phyloP scores from a whole-genome alignment of 768 basidiomycete genomes.

The Tubosaeta sp. region DNA sequence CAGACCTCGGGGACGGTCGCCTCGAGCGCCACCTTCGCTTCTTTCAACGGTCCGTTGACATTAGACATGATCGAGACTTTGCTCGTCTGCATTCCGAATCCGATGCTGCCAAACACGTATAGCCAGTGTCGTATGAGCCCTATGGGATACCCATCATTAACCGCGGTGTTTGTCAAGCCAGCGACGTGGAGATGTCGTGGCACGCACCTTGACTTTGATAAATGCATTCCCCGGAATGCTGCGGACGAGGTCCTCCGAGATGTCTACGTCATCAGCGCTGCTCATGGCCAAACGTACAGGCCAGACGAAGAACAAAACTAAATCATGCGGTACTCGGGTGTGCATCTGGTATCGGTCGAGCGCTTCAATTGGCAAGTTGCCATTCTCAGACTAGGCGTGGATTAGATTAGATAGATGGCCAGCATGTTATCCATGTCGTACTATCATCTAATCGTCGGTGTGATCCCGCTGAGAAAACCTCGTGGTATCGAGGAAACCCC shows the following conservation, averaged over 20 bases:
- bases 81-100: conserved; percentile 19
- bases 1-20: conserved; percentile 44
- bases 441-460: conserved; percentile 19
- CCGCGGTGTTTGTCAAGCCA: not conserved
- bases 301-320: not conserved
- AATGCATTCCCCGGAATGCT: conserved; percentile 20
- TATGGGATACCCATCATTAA: conserved; percentile 8
- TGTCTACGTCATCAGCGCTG: not conserved
- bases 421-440: not conserved
- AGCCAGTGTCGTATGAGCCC: conserved; percentile 39
- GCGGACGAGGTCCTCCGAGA: not conserved
- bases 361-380: not conserved
- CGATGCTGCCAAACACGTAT: conserved; percentile 22
- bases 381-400: no score
- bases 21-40: conserved; percentile 38
- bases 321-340: not conserved
- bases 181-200: not conserved
- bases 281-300: not conserved
- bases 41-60: conserved; percentile 32
- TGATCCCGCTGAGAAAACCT: conserved; percentile 34
- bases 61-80: conserved; percentile 41
- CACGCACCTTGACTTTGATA: conserved; percentile 16
- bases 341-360: not conserved
- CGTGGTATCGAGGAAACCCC: conserved; percentile 84
- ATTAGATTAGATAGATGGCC: conserved; percentile 11